Evolutionary conservation across 495 filamentous ascomycete species (phyloP).

Genomic region (Penicilliopsis zonata): DNA sequence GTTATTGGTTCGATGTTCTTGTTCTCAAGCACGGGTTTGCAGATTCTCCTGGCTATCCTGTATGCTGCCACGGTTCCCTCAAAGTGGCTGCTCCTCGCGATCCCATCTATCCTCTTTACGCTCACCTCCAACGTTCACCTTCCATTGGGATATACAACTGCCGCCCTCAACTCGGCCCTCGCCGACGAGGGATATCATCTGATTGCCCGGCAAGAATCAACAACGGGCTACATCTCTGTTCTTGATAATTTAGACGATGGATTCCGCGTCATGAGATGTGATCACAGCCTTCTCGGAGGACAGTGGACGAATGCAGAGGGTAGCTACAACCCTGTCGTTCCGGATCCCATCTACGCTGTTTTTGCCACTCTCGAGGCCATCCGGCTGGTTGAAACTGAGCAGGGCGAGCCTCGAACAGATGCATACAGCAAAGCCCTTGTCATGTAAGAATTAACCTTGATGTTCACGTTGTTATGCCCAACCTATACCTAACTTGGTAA

Average conservation of each 20-base stretch:
- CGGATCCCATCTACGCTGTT: constrained; percentile 84
- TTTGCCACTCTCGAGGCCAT: constrained; percentile 92
- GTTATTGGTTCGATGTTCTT: constrained; percentile 48
- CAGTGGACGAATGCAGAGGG: constrained; percentile 50
- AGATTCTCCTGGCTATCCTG: constrained; percentile 47
- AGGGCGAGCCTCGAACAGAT: constrained; percentile 38
- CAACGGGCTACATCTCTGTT: constrained; percentile 88
- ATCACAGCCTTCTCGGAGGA: constrained; percentile 89
- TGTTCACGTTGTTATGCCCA: not conserved
- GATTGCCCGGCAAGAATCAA: constrained; percentile 67
- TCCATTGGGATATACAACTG: constrained; percentile 33
- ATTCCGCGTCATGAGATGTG: constrained; percentile 80
- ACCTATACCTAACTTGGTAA: constrained; percentile 3
- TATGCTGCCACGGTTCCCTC: constrained; percentile 59
- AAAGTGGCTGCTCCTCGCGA: constrained; percentile 45
- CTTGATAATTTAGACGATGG: constrained; percentile 56
- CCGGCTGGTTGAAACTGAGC: constrained; percentile 53
- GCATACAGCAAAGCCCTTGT: constrained; percentile 68
- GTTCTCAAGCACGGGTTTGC: constrained; percentile 59
- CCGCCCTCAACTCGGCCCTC: constrained; percentile 52
- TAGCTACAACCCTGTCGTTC: constrained; percentile 36
- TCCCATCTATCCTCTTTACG: constrained; percentile 62
- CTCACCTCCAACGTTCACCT: constrained; percentile 61
- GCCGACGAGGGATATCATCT: constrained; percentile 38
- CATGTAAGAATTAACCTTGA: constrained; percentile 38